Evolutionary conservation across 2,329 filamentous ascomycete genomes (phyloP).

Genomic region (Penicillium italicum): DNA sequence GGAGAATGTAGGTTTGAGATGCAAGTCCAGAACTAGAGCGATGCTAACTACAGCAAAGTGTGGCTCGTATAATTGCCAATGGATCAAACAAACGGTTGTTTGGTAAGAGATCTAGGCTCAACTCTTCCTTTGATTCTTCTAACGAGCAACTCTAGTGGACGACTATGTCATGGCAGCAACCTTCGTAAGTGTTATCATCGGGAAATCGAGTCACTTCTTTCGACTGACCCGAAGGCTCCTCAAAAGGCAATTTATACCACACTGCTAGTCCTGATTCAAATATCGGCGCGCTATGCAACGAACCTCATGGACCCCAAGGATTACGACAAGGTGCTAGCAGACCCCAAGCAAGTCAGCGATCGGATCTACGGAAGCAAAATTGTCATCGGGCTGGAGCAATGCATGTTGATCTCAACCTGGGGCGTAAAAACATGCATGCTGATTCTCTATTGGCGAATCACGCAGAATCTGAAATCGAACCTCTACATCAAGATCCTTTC

Average conservation of each 20-base stretch:
- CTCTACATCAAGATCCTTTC: conserved; percentile 41
- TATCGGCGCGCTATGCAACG: conserved; percentile 36
- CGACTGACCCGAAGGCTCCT: neutral
- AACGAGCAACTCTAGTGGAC: conserved; percentile 25
- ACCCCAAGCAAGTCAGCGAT: conserved; percentile 40
- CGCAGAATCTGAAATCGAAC: conserved; percentile 36
- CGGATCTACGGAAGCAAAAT: conserved; percentile 50
- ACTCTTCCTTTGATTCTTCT: neutral
- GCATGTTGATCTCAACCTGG: conserved; percentile 50
- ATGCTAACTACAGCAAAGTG: conserved; percentile 15
- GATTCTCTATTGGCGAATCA: conserved; percentile 49
- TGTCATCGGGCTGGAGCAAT: conserved; percentile 49
- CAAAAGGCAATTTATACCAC: conserved; percentile 34
- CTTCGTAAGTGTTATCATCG: conserved; percentile 31
- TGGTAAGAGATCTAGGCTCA: conserved; percentile 16
- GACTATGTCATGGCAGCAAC: conserved; percentile 39
- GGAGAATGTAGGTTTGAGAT: conserved; percentile 27
- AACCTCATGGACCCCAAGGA: conserved; percentile 40
- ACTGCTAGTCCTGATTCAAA: conserved; percentile 37
- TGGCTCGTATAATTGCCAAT: conserved; percentile 28
- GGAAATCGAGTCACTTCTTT: neutral
- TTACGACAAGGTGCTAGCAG: conserved; percentile 27
- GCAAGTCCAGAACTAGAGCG: neutral
- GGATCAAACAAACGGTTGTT: conserved; percentile 29
- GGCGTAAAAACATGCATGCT: conserved; percentile 51